Percentiles rank a stretch among this genome's conserved stretches.
These are phyloP conservation scores for Acer yangbiense DNA, from an alignment of 345 rosid genomes.

Conservation along the genomic window DNA sequence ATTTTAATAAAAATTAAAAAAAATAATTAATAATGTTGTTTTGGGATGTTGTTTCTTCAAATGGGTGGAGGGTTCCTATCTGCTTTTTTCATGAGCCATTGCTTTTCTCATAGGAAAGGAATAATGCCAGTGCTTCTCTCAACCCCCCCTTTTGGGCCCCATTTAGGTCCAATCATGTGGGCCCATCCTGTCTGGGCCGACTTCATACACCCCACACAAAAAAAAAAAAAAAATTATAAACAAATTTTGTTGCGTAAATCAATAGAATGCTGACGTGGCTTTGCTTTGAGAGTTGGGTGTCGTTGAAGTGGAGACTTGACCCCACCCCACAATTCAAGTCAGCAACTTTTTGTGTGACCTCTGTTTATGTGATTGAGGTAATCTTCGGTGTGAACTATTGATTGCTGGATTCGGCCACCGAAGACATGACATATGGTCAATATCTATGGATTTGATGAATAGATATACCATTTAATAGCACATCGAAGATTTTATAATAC, in stretches of 20 bases:
- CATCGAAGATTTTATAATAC: too few relatives aligned
- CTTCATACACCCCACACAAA: slow-evolving; percentile 10
- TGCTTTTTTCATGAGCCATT: slow-evolving; percentile 40
- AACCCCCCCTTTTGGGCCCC: slow-evolving; percentile 48
- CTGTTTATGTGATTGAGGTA: too few relatives aligned
- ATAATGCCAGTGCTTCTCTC: slow-evolving; percentile 47
- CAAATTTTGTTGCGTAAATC: slow-evolving; percentile 40
- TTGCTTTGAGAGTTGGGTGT: slow-evolving; percentile 39
- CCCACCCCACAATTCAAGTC: slow-evolving; percentile 32
- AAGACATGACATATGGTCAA: too few relatives aligned
- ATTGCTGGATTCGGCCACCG: too few relatives aligned
- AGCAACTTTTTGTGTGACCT: slow-evolving; percentile 19
- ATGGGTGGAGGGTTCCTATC: slow-evolving; percentile 46
- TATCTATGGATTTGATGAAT: too few relatives aligned
- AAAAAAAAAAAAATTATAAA: too few relatives aligned
- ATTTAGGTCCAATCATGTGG: slow-evolving; percentile 45
- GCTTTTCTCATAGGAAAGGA: slow-evolving; percentile 60
- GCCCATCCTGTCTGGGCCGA: slow-evolving; percentile 43
- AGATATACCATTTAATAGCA: too few relatives aligned
- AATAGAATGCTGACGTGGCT: slow-evolving; percentile 44
- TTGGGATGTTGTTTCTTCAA: neutral
- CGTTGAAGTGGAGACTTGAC: slow-evolving; percentile 56
- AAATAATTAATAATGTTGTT: neutral
- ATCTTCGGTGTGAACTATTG: too few relatives aligned
- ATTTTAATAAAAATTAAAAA: neutral